Conservation (phyloP, 768 basidiomycete species). For the Russula compacta region DNA sequence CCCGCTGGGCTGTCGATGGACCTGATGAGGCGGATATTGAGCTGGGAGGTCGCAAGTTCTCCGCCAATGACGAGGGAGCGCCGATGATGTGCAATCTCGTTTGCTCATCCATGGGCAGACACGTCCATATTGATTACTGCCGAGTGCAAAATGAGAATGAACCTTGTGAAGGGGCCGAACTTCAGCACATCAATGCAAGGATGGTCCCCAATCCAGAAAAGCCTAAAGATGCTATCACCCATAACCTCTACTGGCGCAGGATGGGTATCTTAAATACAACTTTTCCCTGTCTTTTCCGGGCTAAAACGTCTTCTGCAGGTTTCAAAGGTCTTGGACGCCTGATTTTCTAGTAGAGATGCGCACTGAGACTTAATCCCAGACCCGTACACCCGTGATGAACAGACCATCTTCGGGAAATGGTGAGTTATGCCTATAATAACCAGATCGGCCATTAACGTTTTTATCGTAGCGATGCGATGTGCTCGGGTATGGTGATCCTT, state of each 20-base stretch:
- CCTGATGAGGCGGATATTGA: constrained; percentile 42
- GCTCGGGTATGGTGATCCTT: constrained; percentile 30
- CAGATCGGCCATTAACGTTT: neutral
- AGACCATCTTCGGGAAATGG: constrained; percentile 45
- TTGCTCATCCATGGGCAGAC: constrained; percentile 49
- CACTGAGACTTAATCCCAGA: constrained; percentile 27
- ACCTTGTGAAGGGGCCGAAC: constrained; percentile 35
- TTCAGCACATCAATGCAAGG: constrained; percentile 36
- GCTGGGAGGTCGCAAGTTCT: constrained; percentile 47
- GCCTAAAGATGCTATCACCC: constrained; percentile 46
- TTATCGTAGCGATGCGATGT: constrained; percentile 39
- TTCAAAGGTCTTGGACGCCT: constrained; percentile 37
- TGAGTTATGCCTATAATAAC: constrained; percentile 21
- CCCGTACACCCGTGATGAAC: constrained; percentile 52
- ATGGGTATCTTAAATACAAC: constrained; percentile 32
- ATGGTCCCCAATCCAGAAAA: constrained; percentile 39
- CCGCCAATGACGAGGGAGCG: constrained; percentile 44
- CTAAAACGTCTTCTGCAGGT: constrained; percentile 26
- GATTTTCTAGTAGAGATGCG: neutral
- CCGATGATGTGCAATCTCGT: constrained; percentile 56
- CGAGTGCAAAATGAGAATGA: constrained; percentile 29
- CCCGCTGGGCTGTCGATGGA: constrained; percentile 49
- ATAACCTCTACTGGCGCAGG: constrained; percentile 47
- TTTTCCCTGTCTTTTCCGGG: constrained; percentile 4
- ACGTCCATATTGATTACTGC: constrained; percentile 50